Conservation (phyloP, 2,329 filamentous ascomycete species). For the Cordyceps cateniannulata region DNA sequence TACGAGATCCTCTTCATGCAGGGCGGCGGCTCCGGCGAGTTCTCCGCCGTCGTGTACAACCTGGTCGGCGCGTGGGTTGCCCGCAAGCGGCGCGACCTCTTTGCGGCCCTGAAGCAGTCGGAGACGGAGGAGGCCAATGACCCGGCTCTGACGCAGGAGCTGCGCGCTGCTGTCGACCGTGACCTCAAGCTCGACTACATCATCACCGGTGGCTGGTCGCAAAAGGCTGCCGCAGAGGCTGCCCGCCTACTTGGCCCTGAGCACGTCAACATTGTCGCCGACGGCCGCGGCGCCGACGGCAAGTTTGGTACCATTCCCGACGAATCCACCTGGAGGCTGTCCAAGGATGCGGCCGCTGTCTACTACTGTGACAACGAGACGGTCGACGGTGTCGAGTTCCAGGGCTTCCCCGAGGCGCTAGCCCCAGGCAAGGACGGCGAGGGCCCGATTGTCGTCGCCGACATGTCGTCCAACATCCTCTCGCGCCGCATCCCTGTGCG, state of each 20-base stretch:
- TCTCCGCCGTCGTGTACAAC: conserved; percentile 79
- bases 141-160: conserved; percentile 48
- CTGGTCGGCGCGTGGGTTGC: conserved; percentile 77
- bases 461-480: conserved; percentile 94
- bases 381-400: conserved; percentile 89
- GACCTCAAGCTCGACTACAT: conserved; percentile 83
- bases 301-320: conserved; percentile 83
- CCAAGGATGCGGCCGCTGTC: conserved; percentile 62
- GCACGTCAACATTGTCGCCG: conserved; percentile 72
- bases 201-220: conserved; percentile 80
- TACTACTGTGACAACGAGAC: conserved; percentile 96
- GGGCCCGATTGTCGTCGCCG: conserved; percentile 73
- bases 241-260: conserved; percentile 68
- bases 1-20: conserved; percentile 90
- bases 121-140: conserved; percentile 41
- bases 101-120: conserved; percentile 46
- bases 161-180: conserved; percentile 57
- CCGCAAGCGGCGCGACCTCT: conserved; percentile 54
- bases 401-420: conserved; percentile 59
- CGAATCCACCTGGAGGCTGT: conserved; percentile 70
- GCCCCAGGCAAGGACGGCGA: conserved; percentile 52
- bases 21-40: conserved; percentile 78
- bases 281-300: conserved; percentile 57
- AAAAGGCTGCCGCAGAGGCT: conserved; percentile 84
- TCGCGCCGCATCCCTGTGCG: conserved; percentile 68